phyloP scores from a whole-genome alignment of 2,329 filamentous ascomycete genomes.

The Cladosporium oxysporum region DNA sequence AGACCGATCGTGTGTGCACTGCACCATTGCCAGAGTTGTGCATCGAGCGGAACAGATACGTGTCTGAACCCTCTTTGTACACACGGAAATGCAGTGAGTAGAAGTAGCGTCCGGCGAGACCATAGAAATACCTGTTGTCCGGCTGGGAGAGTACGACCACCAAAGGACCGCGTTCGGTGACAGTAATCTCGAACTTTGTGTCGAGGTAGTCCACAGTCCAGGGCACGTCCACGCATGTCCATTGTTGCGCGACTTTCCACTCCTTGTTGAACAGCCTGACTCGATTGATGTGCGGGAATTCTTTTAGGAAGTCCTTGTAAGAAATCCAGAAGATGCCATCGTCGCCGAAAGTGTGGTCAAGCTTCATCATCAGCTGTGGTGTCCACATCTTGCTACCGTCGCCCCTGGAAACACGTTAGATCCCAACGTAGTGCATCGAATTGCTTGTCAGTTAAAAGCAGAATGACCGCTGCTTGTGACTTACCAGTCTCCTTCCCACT shows the following conservation, averaged over 20 bases:
- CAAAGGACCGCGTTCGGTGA: slow-evolving; percentile 54
- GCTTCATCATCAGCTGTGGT: slow-evolving; percentile 70
- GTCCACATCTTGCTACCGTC: slow-evolving; percentile 87
- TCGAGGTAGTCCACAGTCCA: slow-evolving; percentile 63
- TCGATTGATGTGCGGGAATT: slow-evolving; percentile 62
- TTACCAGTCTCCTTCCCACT: slow-evolving; percentile 77
- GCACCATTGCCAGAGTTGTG: slow-evolving; percentile 47
- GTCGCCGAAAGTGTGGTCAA: slow-evolving; percentile 35
- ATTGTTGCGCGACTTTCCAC: slow-evolving; percentile 62
- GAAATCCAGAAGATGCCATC: slow-evolving; percentile 60
- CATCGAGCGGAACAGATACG: slow-evolving; percentile 36
- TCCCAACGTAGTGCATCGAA: neutral
- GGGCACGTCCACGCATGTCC: slow-evolving; percentile 61
- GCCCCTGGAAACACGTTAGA: slow-evolving; percentile 38
- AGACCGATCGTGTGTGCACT: slow-evolving; percentile 72
- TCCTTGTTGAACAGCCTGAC: slow-evolving; percentile 62
- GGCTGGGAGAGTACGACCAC: slow-evolving; percentile 63
- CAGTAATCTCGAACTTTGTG: slow-evolving; percentile 59
- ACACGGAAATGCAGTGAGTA: slow-evolving; percentile 61
- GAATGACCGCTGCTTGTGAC: neutral
- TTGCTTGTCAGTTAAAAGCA: neutral
- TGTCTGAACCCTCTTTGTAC: slow-evolving; percentile 51
- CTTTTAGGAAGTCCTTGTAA: slow-evolving; percentile 59
- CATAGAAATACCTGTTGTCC: slow-evolving; percentile 62
- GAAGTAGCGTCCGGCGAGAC: slow-evolving; percentile 58